phyloP scores from a whole-genome alignment of 371 early-diverging fungal genomes.

The Apophysomyces elegans region DNA sequence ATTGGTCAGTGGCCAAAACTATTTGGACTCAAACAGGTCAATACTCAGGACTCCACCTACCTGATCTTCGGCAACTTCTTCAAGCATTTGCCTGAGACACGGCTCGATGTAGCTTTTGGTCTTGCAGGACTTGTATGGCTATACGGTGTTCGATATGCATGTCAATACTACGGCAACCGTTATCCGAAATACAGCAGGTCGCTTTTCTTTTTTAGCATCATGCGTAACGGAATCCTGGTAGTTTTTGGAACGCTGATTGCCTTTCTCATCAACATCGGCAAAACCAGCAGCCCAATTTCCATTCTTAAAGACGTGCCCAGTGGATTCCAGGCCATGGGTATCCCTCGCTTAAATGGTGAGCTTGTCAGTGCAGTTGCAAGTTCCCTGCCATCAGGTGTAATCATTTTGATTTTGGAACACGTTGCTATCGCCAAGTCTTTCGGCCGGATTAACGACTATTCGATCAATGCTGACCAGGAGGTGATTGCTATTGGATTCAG shows the following conservation, averaged over 20 bases:
- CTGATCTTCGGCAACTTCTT: constrained; percentile 61
- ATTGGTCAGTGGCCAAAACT: constrained; percentile 70
- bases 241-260: constrained; percentile 51
- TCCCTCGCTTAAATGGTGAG: constrained; percentile 46
- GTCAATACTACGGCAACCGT: constrained; percentile 37
- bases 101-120: constrained; percentile 58
- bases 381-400: constrained; percentile 64
- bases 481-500: constrained; percentile 83
- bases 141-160: constrained; percentile 44
- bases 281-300: constrained; percentile 41
- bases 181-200: constrained; percentile 45
- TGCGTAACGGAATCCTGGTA: constrained; percentile 53
- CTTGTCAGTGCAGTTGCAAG: constrained; percentile 51
- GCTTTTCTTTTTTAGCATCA: constrained; percentile 54
- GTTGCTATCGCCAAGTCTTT: constrained; percentile 84
- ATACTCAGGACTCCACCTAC: constrained; percentile 61
- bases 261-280: constrained; percentile 43
- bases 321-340: constrained; percentile 64
- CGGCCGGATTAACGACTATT: constrained; percentile 70
- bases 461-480: constrained; percentile 79
- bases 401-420: constrained; percentile 83
- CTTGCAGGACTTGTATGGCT: constrained; percentile 45
- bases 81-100: constrained; percentile 43
- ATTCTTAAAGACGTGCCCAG: constrained; percentile 73
- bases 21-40: constrained; percentile 70